phyloP scores from a whole-genome alignment of 306 rosid species.

The Rosa chinensis region DNA sequence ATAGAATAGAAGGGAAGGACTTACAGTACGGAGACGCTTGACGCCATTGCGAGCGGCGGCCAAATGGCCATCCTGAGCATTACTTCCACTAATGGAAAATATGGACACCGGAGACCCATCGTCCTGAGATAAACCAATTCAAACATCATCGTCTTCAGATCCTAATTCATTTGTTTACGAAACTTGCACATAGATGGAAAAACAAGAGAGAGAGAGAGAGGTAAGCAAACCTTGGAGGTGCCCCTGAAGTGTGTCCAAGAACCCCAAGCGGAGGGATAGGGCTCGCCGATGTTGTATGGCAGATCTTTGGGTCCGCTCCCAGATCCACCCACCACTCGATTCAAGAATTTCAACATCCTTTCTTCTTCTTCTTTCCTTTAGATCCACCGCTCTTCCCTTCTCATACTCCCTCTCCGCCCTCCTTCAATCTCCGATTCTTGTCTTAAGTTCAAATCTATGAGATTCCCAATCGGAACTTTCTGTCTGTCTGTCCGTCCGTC shows the following conservation, averaged over 20 bases:
- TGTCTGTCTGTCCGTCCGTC: neutral
- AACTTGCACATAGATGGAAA: neutral
- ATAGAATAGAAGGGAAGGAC: conserved; percentile 3
- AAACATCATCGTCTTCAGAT: neutral
- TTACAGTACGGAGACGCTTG: conserved; percentile 83
- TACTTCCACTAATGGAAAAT: conserved; percentile 81
- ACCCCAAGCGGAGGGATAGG: conserved; percentile 92
- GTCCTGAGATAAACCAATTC: conserved; percentile 49
- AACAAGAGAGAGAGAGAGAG: neutral
- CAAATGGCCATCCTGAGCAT: conserved; percentile 87
- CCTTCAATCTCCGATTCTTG: neutral
- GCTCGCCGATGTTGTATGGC: conserved; percentile 85
- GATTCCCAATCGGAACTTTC: neutral
- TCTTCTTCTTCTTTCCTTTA: neutral
- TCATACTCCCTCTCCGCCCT: neutral
- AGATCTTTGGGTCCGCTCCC: conserved; percentile 87
- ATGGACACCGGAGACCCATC: conserved; percentile 88
- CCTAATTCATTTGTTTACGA: neutral
- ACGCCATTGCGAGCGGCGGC: conserved; percentile 96
- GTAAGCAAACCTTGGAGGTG: conserved; percentile 64
- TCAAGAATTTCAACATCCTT: conserved; percentile 77
- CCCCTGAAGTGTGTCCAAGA: conserved; percentile 94
- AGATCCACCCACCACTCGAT: conserved; percentile 96
- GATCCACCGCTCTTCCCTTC: neutral
- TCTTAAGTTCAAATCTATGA: neutral